These are phyloP conservation scores for Pleurozium schreberi DNA, from an alignment of 225 moss, liverwort and hornwort genomes.

Conservation along the genomic window DNA sequence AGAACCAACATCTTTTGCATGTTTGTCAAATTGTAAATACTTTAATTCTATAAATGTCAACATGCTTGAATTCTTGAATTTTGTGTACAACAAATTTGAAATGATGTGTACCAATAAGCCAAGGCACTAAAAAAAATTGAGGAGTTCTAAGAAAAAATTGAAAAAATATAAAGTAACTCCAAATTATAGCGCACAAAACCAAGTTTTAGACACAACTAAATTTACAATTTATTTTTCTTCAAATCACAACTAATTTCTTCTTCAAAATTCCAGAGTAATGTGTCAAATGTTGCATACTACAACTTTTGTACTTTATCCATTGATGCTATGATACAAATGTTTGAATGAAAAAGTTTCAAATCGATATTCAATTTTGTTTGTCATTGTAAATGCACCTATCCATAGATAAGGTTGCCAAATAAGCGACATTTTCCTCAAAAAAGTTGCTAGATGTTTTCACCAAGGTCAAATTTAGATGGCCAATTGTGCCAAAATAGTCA, in stretches of 20 bases:
- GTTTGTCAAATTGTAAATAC: background rate
- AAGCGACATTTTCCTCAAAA: background rate
- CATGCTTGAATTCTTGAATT: background rate
- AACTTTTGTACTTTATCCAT: background rate
- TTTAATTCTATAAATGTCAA: background rate
- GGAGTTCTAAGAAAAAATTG: background rate
- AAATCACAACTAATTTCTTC: background rate
- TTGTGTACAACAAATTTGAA: background rate
- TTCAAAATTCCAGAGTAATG: background rate
- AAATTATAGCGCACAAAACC: background rate
- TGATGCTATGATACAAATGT: background rate
- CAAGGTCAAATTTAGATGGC: fast-evolving
- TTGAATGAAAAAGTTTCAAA: background rate
- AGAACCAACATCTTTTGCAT: background rate
- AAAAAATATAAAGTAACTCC: background rate
- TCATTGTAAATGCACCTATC: too few relatives aligned
- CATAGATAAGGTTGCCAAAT: too few relatives aligned
- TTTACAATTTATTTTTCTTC: background rate
- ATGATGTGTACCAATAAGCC: background rate
- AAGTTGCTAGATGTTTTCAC: background rate
- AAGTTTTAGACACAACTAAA: background rate
- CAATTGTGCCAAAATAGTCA: background rate
- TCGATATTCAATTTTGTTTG: background rate
- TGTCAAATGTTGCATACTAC: background rate
- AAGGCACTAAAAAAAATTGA: background rate